Base-by-base conservation (phyloP, 169 alveolate species). In the Eimeria brunetti region DNA sequence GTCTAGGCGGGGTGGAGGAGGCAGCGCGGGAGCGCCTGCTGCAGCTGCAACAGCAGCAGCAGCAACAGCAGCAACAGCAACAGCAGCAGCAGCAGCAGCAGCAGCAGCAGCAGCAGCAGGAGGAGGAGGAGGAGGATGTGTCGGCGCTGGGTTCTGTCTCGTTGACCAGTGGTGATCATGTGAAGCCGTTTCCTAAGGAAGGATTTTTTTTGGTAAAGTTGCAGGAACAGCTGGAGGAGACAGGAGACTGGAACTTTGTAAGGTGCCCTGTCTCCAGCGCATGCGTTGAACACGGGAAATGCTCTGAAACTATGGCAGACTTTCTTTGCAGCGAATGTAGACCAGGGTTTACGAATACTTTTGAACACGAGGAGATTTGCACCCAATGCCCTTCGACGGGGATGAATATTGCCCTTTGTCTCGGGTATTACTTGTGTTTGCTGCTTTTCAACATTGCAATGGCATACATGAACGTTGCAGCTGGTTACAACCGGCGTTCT, bases 251-350 rank as follows among this genome's bases (percentile, higher is more conserved):
- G 98, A 83, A 92, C 67, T 97, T 97, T 94, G 95, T 97, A 75
- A 96, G 95, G 84, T 97, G 98, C 69, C 98, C 98, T 36, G 97
- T 97, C 41, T 94, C 94, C 49, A 97, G 97, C 41, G 96, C 98
- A 18, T 97, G 98, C 85, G 88, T 97, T 56, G 98, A 95, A 56
- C 89, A 96, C 27, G 97, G 97, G 60, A 95, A 83, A 24, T 97
- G 98, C 91, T 95, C 97, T 20, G 95, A 96, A 44, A 93, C 97
- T 44, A 97, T 97, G 98, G 96, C 94, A 51, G 96, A 97, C 56
- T 97, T 97, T 58, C 90, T 97, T 30, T 97, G 98, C 88, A 96
- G 97, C n/a, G 98, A 97, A 80, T 97, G 98, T 89, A 95, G 83
- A 81, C 89, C 71, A 58, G 98, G 98, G 18, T 97, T 95, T 90